A percentile compares a stretch with the other conserved stretches of the same genome.
Conservation (phyloP, 2,329 filamentous ascomycete species). For the Alternaria dauci region DNA sequence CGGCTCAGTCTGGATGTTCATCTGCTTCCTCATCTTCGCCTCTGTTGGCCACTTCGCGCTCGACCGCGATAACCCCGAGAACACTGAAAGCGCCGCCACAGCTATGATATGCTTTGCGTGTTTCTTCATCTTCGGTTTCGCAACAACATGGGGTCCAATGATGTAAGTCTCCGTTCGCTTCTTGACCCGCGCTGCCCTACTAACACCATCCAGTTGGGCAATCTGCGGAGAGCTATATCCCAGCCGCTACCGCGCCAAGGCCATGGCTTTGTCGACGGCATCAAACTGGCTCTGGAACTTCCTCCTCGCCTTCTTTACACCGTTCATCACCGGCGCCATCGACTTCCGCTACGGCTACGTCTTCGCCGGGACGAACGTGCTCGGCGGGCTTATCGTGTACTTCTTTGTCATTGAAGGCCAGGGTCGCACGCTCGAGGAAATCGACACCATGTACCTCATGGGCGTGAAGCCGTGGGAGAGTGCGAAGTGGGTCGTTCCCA, state of each 20-base stretch:
- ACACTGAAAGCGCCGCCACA: slow-evolving; percentile 50
- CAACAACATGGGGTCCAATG: slow-evolving; percentile 73
- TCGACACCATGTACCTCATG: slow-evolving; percentile 64
- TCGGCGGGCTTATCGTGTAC: slow-evolving; percentile 71
- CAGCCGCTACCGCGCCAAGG: slow-evolving; percentile 58
- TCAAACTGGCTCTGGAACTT: slow-evolving; percentile 56
- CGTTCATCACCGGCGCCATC: slow-evolving; percentile 76
- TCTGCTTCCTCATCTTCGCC: slow-evolving; percentile 66
- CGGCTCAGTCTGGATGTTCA: slow-evolving; percentile 58
- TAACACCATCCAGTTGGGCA: slow-evolving; percentile 65
- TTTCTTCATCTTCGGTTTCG: slow-evolving; percentile 71
- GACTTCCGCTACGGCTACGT: slow-evolving; percentile 77
- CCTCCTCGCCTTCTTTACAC: slow-evolving; percentile 71
- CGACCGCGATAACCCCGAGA: slow-evolving; percentile 40
- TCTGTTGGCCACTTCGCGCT: slow-evolving; percentile 56
- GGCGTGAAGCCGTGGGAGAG: slow-evolving; percentile 70
- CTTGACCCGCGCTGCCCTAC: neutral
- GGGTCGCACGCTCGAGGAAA: slow-evolving; percentile 77
- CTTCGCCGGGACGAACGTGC: slow-evolving; percentile 74
- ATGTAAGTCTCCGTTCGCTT: slow-evolving; percentile 43
- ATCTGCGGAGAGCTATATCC: slow-evolving; percentile 71
- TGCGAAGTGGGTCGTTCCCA: slow-evolving; percentile 56
- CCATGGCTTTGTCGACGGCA: slow-evolving; percentile 55
- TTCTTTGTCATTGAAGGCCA: slow-evolving; percentile 80
- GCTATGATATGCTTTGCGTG: slow-evolving; percentile 73